Evolutionary conservation across 2,329 filamentous ascomycete genomes (phyloP), one percentile per base, ranked within the genome.

Genomic region (Pestalotiopsis sp.): DNA sequence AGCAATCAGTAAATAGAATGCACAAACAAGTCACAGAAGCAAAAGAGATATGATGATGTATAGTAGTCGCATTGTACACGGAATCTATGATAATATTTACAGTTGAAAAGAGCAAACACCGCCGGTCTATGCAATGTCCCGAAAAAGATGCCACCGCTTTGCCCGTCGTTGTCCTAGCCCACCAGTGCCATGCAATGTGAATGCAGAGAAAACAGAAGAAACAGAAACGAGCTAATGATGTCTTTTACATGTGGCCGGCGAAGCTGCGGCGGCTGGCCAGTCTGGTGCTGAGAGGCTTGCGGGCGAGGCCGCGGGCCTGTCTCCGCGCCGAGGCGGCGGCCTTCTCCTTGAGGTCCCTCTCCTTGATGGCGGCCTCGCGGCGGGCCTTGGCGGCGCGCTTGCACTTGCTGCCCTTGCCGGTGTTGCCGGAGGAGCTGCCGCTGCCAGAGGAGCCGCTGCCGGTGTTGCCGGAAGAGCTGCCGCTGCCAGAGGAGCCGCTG

Each of bases 361-460:
- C 23, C 27, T 62, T 62, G 36, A 38, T 57, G 31, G 31, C 52
- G 25, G 17, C 17, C 52, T 39, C 52, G 64, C 56, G 64, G 20
- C 27, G 36, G 20, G 52, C 64, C 64, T 27, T 66, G 52, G 64
- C 52, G 52, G 64, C 39, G 27, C 64, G 52, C 64, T 66, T 66
- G 56, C 64, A 59, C 52, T 66, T 66, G 57, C 65, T 52, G 36
- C 31, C 23, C 17, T 39, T 60, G 36, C 52, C n/a, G 6, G 64
- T 38, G 38, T 14, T 61, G 27, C 9, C 36, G 13, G 64, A n/a
- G 12, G 64, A 17, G 56, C 31, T 60, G 25, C 31, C 31, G 11
- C 20, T 25, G 20, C 11, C 57, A 7, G 65, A 38, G 27, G 45
- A 52, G 41, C 41, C 41, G n/a, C 13, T 36, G 11, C 14, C 13